A percentile compares a stretch with the other conserved stretches of the same genome.
Evolutionary conservation across 257 asterid species (phyloP).

Genomic region (Nicotiana noctiflora): DNA sequence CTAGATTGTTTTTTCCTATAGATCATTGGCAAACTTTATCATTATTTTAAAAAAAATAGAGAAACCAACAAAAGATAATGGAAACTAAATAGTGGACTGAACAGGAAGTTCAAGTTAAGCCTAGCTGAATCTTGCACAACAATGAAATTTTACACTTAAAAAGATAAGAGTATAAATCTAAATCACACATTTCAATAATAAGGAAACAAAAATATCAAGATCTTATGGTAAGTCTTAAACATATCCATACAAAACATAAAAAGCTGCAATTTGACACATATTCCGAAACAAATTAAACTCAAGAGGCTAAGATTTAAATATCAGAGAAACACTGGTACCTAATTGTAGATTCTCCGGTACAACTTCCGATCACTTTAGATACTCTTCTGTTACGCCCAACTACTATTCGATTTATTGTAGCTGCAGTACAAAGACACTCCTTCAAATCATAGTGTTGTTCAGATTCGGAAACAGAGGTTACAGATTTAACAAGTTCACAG

Average conservation of each 20-base stretch:
- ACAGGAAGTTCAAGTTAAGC: background rate
- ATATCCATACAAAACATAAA: background rate
- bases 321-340: conserved; percentile 1
- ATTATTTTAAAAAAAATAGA: too few relatives aligned
- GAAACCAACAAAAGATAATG: background rate
- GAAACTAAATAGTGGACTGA: background rate
- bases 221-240: background rate
- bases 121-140: background rate
- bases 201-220: background rate
- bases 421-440: conserved; percentile 9
- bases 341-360: background rate
- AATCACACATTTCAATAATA: background rate
- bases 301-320: background rate
- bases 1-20: too few relatives aligned
- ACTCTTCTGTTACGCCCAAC: conserved; percentile 8
- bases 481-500: background rate
- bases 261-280: background rate
- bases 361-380: background rate
- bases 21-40: too few relatives aligned
- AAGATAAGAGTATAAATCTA: too few relatives aligned
- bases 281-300: background rate
- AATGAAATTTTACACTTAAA: background rate
- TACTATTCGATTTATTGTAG: background rate
- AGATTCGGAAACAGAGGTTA: background rate
- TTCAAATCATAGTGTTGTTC: background rate